A percentile compares a stretch with the other conserved stretches of the same genome.
These are phyloP conservation scores for Coccomyxa sp. DNA, from an alignment of 139 green algal species.

Conservation along the genomic window DNA sequence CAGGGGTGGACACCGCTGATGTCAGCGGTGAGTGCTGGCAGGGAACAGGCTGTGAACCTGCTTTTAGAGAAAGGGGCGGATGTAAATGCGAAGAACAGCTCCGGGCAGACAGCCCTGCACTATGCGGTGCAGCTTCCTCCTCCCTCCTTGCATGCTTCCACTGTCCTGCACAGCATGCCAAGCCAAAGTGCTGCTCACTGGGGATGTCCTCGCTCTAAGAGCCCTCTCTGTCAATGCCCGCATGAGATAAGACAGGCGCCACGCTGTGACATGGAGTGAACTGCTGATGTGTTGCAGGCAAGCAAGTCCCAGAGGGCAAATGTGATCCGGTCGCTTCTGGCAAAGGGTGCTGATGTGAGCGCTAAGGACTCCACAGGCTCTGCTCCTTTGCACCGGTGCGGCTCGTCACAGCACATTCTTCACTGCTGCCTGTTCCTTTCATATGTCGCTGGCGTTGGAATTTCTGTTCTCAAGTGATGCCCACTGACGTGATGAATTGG, in stretches of 20 bases:
- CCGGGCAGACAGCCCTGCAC: constrained; percentile 54
- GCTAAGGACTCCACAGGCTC: constrained; percentile 43
- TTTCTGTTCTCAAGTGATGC: no score
- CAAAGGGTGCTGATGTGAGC: constrained; percentile 25
- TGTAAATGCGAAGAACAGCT: constrained; percentile 33
- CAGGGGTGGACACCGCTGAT: constrained; percentile 69
- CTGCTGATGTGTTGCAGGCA: constrained; percentile 23
- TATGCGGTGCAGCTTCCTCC: constrained; percentile 55
- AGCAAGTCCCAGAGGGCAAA: constrained; percentile 42
- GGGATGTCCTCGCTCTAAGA: no score
- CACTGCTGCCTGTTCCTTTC: background rate
- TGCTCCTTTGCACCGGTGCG: constrained; percentile 48
- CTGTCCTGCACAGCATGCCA: background rate
- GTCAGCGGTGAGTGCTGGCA: constrained; percentile 52
- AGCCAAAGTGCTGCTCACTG: no score
- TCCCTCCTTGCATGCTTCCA: background rate
- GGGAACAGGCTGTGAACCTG: constrained; percentile 36
- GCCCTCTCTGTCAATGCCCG: no score
- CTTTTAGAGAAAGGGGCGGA: constrained; percentile 48
- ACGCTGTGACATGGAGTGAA: background rate
- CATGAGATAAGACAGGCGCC: no score
- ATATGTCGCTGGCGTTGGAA: no score
- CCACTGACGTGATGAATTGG: no score
- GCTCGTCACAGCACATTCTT: constrained; percentile 2
- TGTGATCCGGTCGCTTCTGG: constrained; percentile 32